Base-by-base conservation (phyloP, 2,329 filamentous ascomycete species). In the Coniochaeta sp. region DNA sequence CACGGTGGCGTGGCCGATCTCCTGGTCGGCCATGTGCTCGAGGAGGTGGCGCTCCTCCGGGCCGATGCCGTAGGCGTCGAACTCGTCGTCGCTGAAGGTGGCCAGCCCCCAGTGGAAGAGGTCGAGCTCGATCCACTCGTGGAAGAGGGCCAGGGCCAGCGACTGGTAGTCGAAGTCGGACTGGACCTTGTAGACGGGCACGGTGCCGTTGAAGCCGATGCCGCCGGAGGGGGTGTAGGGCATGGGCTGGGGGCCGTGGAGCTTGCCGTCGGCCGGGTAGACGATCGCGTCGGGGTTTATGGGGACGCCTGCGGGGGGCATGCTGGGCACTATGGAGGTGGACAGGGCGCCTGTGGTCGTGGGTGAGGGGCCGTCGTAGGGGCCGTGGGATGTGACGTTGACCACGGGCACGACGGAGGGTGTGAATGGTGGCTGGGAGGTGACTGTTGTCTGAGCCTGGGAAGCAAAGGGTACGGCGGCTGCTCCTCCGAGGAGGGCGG, bases 161-260 rank as follows among this genome's bases (percentile, higher is more conserved):
- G 89, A 92, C 70, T 93, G 81, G 70, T 88, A 95, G 72, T 95
- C 91, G 69, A 92, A 95, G 68, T 96, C 91, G 64, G 87, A 90
- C 67, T 90, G 81, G 0, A 90, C 86, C 62, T 88, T 85, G 73
- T 93, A 93, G 1, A 91, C 84, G 1, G 90, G 90, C 50, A 81
- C 80, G 0, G 85, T 83, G n/a, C 89, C 89, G 62, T 93, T 93
- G 50, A 89, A 92, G 2, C 89, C 90, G 1, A 89, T 73, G 14
- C 91, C 91, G 61, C 90, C 89, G 40, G 79, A 82, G 0, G 90
- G 91, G 0, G 81, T 83, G 74, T 88, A 93, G 0, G 89, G 89
- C 1, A 86, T 85, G 1, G 90, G 89, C 72, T 90, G 75, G 1
- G 83, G 77, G n/a, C 83, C 75, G 60, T 89, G 83, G 1, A 93